These are phyloP conservation scores for Sedum album DNA, from an alignment of 164 flowering plant species.

Conservation along the genomic window DNA sequence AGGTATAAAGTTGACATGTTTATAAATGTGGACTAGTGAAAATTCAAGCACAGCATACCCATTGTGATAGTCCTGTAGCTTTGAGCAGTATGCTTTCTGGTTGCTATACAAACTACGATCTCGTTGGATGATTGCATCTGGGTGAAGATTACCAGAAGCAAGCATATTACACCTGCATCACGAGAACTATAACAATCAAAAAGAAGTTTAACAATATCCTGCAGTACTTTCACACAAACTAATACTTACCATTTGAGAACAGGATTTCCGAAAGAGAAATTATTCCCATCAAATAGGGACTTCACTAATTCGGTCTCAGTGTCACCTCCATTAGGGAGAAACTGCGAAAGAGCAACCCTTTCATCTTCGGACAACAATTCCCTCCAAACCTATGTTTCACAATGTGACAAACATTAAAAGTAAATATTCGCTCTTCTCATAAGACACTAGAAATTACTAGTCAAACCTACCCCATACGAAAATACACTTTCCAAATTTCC, in stretches of 20 bases:
- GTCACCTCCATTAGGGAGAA: constrained; percentile 57
- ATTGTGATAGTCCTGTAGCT: constrained; percentile 60
- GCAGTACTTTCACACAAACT: too few relatives aligned
- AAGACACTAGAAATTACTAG: neutral
- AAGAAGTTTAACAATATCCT: neutral
- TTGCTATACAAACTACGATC: constrained; percentile 38
- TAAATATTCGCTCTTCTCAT: neutral
- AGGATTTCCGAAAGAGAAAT: constrained; percentile 81
- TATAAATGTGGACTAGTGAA: neutral
- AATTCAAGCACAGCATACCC: constrained; percentile 35
- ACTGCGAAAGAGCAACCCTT: constrained; percentile 47
- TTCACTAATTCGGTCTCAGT: constrained; percentile 39
- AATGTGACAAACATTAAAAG: neutral
- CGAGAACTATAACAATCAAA: neutral
- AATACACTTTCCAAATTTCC: constrained; percentile 49
- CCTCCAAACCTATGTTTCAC: constrained; percentile 59
- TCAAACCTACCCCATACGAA: constrained; percentile 55
- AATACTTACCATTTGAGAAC: constrained; percentile 57
- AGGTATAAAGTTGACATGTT: neutral
- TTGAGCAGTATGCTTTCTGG: constrained; percentile 48
- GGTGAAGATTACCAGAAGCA: constrained; percentile 72
- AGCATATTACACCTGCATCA: constrained; percentile 65
- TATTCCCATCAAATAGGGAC: constrained; percentile 56
- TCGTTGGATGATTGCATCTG: constrained; percentile 46
- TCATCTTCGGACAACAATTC: constrained; percentile 54